Conservation (phyloP, 768 basidiomycete genomes). For the Butyriboletus loyo region DNA sequence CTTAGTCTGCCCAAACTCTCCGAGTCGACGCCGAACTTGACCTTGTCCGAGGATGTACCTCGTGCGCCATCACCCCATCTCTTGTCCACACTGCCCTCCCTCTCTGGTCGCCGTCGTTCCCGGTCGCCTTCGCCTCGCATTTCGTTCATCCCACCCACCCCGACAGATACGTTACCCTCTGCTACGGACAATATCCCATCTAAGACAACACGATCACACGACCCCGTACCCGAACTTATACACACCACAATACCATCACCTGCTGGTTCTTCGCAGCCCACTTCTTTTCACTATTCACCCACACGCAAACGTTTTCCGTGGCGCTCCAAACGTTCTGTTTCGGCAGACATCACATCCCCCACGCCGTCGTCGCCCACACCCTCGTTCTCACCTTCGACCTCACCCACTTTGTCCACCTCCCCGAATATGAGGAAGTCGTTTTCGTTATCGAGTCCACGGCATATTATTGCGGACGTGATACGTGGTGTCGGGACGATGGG, state of each 20-base stretch:
- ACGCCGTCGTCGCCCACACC: background rate
- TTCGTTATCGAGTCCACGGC: slow-evolving; percentile 14
- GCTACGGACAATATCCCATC: background rate
- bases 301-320: slow-evolving; percentile 1
- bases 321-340: slow-evolving; percentile 8
- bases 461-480: slow-evolving; percentile 37
- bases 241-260: background rate
- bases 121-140: slow-evolving; percentile 9
- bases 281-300: slow-evolving; percentile 2
- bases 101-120: slow-evolving; percentile 19
- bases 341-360: background rate
- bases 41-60: slow-evolving; percentile 1
- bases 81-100: slow-evolving; percentile 20
- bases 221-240: background rate
- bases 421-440: slow-evolving; percentile 14
- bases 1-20: slow-evolving; percentile 20
- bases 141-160: slow-evolving; percentile 5
- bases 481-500: slow-evolving; percentile 42
- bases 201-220: background rate
- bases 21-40: slow-evolving; percentile 12
- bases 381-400: slow-evolving; percentile 1
- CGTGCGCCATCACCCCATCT: slow-evolving; percentile 23
- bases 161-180: background rate
- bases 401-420: slow-evolving; percentile 4
- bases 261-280: background rate